Base-by-base conservation (phyloP, 2,329 filamentous ascomycete genomes). In the Ceratocystis ficicola region DNA sequence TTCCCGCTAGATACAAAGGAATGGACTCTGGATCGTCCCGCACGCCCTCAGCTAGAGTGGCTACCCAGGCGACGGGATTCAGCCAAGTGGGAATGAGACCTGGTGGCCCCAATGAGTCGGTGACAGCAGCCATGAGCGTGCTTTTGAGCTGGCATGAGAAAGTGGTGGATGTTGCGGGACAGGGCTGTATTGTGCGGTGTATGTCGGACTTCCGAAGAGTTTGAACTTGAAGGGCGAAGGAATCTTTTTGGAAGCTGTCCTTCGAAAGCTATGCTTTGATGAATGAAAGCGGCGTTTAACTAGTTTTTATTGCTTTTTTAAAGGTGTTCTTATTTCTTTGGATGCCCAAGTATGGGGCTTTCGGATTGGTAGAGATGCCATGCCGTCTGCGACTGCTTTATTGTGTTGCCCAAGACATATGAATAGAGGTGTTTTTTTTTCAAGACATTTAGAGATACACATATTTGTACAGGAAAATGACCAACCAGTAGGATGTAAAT, bases 61-160 rank as follows among this genome's bases (percentile, higher is more conserved):
- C 89, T 30, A 90, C 91, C 52, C 89, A 95, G 76, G 81, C 83
- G 66, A 95, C 91, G 22, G 91, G 91, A 6, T 96, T 96, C 78
- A 92, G 88, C 72, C 93, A 96, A 77, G 83, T 93, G 52, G 79
- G 79, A 20, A 76, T 75, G 12, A 76, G 84, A 65, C 80, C 83
- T 6, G 80, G 78, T 30, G 78, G 72, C 7, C 73, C 78, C 46
- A 83, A 79, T 73, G 84, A 87, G 73, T 88, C 89, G 60, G 86
- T 90, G 69, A 89, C 90, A 44, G 87, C 91, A 66, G 88, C 87
- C 65, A 97, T 97, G 94, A 97, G 94, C 74, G 94, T 99, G 63
- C 76, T 99, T 74, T 79, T 99, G 70, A 96, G 91, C 77, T 99
- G 94, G 94, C 94, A 99, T 74, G 94, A 99, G 80, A 99, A 96